Evolutionary conservation across 225 moss, liverwort and hornwort genomes (phyloP).

Genomic region (Sphagnum tenellum): DNA sequence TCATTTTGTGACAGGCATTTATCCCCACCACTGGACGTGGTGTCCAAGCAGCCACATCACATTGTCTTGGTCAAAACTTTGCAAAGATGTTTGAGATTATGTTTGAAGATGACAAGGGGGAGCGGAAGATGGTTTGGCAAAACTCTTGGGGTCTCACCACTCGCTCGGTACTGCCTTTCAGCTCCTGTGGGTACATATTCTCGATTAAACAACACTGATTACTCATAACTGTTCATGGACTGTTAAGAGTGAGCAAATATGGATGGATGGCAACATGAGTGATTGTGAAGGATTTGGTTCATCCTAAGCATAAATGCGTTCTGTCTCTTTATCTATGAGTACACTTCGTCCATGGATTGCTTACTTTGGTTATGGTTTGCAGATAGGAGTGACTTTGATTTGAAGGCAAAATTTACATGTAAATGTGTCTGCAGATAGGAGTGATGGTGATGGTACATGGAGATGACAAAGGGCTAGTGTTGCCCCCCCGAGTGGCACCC

Average conservation of each 20-base stretch:
- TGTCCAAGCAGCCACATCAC: constrained; percentile 89
- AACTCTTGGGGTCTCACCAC: constrained; percentile 99
- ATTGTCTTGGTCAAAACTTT: constrained; percentile 91
- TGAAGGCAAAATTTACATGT: neutral
- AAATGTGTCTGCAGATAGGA: constrained; percentile 46
- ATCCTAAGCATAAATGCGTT: no score
- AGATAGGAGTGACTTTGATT: no score
- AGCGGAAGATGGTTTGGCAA: constrained; percentile 91
- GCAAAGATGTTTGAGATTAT: constrained; percentile 89
- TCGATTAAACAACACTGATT: no score
- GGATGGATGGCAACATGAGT: no score
- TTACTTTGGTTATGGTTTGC: no score
- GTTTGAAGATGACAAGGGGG: constrained; percentile 58
- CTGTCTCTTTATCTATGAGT: no score
- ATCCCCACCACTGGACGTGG: constrained; percentile 78
- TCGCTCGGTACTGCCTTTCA: constrained; percentile 43
- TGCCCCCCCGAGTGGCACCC: constrained; percentile 86
- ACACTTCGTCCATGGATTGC: no score
- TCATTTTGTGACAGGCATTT: constrained; percentile 40
- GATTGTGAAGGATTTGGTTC: no score
- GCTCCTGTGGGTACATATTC: no score
- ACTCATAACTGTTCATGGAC: no score
- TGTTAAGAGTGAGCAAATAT: no score
- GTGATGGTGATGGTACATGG: constrained; percentile 98
- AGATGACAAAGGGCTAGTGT: constrained; percentile 81